Evolutionary conservation across 2,329 filamentous ascomycete species (phyloP).

Genomic region (Pseudopithomyces maydicus): DNA sequence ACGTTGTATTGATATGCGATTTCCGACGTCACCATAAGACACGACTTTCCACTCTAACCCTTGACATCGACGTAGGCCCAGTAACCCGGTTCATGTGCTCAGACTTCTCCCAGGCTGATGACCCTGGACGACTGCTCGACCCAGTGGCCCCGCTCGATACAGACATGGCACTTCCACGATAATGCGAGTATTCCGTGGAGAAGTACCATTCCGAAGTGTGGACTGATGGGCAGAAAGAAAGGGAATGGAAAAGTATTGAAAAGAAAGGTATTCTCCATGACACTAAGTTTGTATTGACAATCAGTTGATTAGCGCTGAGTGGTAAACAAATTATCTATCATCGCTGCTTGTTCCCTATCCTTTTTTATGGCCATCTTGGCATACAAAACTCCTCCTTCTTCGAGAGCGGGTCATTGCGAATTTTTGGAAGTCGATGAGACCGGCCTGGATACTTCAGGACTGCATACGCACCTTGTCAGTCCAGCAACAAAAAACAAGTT

Average conservation of each 20-base stretch:
- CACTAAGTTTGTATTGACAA: neutral
- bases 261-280: neutral
- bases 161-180: conserved; percentile 16
- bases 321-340: neutral
- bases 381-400: conserved; percentile 8
- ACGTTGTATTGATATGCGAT: neutral
- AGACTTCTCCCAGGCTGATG: neutral
- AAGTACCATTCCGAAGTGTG: neutral
- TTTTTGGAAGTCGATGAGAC: conserved; percentile 37
- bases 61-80: neutral
- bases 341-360: neutral
- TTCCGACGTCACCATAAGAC: neutral
- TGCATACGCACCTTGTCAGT: conserved; percentile 30
- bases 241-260: neutral
- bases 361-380: neutral
- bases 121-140: neutral
- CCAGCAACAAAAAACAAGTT: conserved; percentile 22
- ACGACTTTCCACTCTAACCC: neutral
- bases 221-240: neutral
- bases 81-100: neutral
- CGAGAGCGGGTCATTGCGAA: conserved; percentile 30
- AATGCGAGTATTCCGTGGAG: conserved; percentile 13
- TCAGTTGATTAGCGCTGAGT: neutral
- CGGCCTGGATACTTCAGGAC: conserved; percentile 35
- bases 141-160: conserved; percentile 13